A percentile compares a stretch with the other conserved stretches of the same genome.
Evolutionary conservation across 352 stramenopile species (phyloP).

Genomic region (Globisporangium acanthophoron): DNA sequence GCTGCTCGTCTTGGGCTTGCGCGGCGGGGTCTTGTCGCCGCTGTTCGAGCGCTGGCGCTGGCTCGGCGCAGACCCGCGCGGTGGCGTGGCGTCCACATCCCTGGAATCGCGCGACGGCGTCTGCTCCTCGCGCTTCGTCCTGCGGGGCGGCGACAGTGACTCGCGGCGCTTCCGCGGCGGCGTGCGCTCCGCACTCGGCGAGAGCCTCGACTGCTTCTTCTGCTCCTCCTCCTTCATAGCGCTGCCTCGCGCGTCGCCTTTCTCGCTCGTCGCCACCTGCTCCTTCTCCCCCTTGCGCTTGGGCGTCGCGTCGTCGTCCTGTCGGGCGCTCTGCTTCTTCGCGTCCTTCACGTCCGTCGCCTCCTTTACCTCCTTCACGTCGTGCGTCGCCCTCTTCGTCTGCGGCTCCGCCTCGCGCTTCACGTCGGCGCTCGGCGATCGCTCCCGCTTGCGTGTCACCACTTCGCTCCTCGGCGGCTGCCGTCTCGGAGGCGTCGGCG

Average conservation of each 20-base stretch:
- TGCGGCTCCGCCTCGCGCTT: slow-evolving; percentile 6
- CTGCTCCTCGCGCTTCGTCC: not conserved
- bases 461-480: not conserved
- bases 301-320: not conserved
- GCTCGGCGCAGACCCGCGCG: not conserved
- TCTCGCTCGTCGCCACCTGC: not conserved
- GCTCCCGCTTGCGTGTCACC: slow-evolving; percentile 11
- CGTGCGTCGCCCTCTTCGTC: slow-evolving; percentile 1
- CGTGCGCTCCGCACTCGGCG: slow-evolving; percentile 6
- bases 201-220: slow-evolving; percentile 3
- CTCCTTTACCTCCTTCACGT: not conserved
- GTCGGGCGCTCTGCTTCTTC: not conserved
- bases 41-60: slow-evolving; percentile 9
- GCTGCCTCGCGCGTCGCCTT: not conserved
- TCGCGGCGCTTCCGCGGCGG: slow-evolving; percentile 3
- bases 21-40: slow-evolving; percentile 22
- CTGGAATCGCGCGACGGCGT: not conserved
- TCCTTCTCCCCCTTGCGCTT: slow-evolving; percentile 2
- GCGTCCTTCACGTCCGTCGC: not conserved
- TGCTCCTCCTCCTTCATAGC: not conserved
- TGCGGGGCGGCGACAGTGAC: not conserved
- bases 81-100: not conserved
- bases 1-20: slow-evolving; percentile 19
- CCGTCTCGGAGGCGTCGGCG: slow-evolving; percentile 6
- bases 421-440: slow-evolving; percentile 5